phyloP scores from a whole-genome alignment of 305 asterid genomes.

The Fraxinus velutina region DNA sequence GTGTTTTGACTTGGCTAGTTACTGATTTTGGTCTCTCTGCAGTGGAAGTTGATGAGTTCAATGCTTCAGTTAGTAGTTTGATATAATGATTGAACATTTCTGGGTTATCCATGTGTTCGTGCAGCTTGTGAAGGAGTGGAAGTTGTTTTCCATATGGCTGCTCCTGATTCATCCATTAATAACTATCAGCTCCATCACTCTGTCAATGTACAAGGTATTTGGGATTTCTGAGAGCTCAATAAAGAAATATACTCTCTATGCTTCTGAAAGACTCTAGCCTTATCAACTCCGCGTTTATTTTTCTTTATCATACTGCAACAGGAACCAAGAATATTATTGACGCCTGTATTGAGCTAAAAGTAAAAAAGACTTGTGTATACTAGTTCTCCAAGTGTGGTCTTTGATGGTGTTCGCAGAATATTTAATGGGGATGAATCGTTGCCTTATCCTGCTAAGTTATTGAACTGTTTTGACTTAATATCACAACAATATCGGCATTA shows the following conservation, averaged over 20 bases:
- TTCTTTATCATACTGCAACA: too few species aligned
- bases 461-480: constrained; percentile 12
- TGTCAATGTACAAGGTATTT: constrained; percentile 76
- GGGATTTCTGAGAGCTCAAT: too few species aligned
- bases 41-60: constrained; percentile 5
- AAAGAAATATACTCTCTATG: too few species aligned
- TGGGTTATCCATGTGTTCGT: constrained; percentile 16
- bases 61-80: neutral
- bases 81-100: constrained; percentile 16
- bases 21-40: neutral
- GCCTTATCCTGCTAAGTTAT: constrained; percentile 84
- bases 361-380: too few species aligned
- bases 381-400: too few species aligned
- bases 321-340: too few species aligned
- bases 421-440: constrained; percentile 21
- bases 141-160: constrained; percentile 97
- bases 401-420: too few species aligned
- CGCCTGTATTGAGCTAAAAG: too few species aligned
- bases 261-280: too few species aligned
- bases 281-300: too few species aligned
- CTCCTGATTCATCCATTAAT: constrained; percentile 95
- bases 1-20: neutral
- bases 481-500: neutral
- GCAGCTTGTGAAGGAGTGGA: constrained; percentile 83
- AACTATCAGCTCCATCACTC: constrained; percentile 78